These are phyloP conservation scores for Penicillium fimorum DNA, from an alignment of 495 filamentous ascomycete species.

Conservation along the genomic window DNA sequence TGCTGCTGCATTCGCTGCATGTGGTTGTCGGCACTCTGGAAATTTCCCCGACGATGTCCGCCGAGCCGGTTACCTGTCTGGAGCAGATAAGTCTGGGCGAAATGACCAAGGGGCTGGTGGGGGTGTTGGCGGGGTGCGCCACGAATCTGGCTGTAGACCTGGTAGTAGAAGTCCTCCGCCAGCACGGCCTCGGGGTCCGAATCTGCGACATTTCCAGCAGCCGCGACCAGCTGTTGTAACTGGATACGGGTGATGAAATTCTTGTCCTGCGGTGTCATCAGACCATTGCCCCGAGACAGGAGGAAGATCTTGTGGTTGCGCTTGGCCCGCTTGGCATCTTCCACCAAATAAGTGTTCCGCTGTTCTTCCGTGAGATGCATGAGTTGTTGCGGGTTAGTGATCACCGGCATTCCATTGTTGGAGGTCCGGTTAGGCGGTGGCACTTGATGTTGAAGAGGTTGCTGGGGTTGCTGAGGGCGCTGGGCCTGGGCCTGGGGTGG, in stretches of 20 bases:
- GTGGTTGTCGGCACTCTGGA: slow-evolving; percentile 84
- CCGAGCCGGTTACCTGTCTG: slow-evolving; percentile 81
- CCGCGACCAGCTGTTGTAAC: slow-evolving; percentile 89
- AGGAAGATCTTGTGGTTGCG: slow-evolving; percentile 97
- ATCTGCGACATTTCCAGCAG: slow-evolving; percentile 81
- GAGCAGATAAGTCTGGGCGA: slow-evolving; percentile 96
- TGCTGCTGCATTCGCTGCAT: slow-evolving; percentile 99
- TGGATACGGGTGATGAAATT: slow-evolving; percentile 99
- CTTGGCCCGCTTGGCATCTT: slow-evolving; percentile 93
- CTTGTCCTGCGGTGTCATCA: slow-evolving; percentile 99
- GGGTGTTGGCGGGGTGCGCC: slow-evolving; percentile 83
- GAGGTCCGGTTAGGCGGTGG: slow-evolving; percentile 27
- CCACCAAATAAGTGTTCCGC: slow-evolving; percentile 74
- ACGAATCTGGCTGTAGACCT: slow-evolving; percentile 91
- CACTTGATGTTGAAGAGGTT: slow-evolving; percentile 27
- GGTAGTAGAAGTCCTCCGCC: slow-evolving; percentile 96
- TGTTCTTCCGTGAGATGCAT: slow-evolving; percentile 74
- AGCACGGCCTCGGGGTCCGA: slow-evolving; percentile 74
- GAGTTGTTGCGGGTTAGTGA: slow-evolving; percentile 71
- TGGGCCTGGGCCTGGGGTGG: slow-evolving; percentile 30
- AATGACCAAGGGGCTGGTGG: slow-evolving; percentile 87
- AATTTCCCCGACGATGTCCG: slow-evolving; percentile 61
- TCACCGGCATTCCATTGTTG: slow-evolving; percentile 47
- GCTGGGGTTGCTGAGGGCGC: slow-evolving; percentile 46
- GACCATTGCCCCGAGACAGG: slow-evolving; percentile 87